These are phyloP conservation scores for Apostasia ramifera DNA, from an alignment of 106 monocot species.

Conservation along the genomic window DNA sequence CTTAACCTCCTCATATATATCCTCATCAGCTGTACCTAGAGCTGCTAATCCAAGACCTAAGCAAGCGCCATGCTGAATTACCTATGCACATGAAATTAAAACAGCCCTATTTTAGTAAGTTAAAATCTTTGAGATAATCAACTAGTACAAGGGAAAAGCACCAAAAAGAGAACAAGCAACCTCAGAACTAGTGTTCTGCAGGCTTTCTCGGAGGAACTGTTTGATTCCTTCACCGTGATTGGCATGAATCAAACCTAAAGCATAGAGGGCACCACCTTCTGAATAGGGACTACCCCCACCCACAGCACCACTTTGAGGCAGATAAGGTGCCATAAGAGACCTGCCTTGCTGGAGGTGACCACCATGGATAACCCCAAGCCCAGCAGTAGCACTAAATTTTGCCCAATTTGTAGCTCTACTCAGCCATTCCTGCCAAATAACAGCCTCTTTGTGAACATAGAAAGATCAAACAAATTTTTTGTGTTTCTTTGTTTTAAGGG, in stretches of 20 bases:
- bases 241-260: conserved; percentile 94
- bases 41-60: conserved; percentile 95
- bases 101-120: neutral
- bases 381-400: conserved; percentile 98
- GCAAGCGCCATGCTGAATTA: conserved; percentile 98
- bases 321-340: conserved; percentile 96
- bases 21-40: conserved; percentile 90
- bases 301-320: conserved; percentile 86
- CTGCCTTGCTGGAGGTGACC: conserved; percentile 98
- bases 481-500: no score
- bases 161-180: conserved; percentile 15
- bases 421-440: conserved; percentile 72
- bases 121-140: neutral
- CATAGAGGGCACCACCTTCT: conserved; percentile 99
- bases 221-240: conserved; percentile 99
- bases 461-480: no score
- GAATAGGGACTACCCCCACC: conserved; percentile 94
- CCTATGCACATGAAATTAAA: conserved; percentile 29
- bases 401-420: conserved; percentile 99
- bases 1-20: conserved; percentile 95
- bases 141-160: no score
- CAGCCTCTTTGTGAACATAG: no score
- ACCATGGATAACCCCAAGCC: conserved; percentile 94
- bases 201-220: conserved; percentile 88
- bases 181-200: conserved; percentile 84